A percentile compares a stretch with the other conserved stretches of the same genome.
phyloP scores from a whole-genome alignment of 1,284 basidiomycete genomes.

The Rhodotorula sp. region DNA sequence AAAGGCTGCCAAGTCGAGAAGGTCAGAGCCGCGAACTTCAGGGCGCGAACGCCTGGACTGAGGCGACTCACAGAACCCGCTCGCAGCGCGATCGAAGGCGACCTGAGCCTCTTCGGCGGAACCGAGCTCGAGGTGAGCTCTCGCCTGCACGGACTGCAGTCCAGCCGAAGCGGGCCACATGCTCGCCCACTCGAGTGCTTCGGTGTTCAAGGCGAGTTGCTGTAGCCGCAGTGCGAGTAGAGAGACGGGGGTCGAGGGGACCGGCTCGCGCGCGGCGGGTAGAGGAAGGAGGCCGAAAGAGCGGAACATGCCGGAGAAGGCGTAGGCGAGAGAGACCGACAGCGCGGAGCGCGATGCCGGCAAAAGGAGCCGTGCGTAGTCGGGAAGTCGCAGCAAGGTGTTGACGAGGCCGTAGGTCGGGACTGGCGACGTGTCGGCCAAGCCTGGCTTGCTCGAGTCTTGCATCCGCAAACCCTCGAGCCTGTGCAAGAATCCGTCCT shows the following conservation, averaged over 20 bases:
- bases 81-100: conserved; percentile 71
- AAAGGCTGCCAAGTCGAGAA: neutral
- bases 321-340: conserved; percentile 21
- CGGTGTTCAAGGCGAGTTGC: conserved; percentile 62
- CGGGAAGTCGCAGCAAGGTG: conserved; percentile 21
- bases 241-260: neutral
- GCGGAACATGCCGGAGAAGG: conserved; percentile 24
- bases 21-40: no score
- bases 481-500: conserved; percentile 48
- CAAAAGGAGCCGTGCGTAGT: conserved; percentile 7
- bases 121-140: conserved; percentile 67
- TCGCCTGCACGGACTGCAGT: conserved; percentile 69
- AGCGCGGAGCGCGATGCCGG: conserved; percentile 18
- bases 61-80: conserved; percentile 65
- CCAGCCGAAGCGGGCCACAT: conserved; percentile 75
- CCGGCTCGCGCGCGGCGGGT: conserved; percentile 40
- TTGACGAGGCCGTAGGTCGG: conserved; percentile 27
- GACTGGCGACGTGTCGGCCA: conserved; percentile 14
- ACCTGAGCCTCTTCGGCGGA: conserved; percentile 70
- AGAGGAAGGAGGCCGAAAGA: conserved; percentile 58
- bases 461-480: conserved; percentile 52
- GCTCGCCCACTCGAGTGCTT: conserved; percentile 64
- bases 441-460: neutral
- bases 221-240: conserved; percentile 68
- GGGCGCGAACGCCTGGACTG: no score